These are phyloP conservation scores for Lablab purpureus DNA, from an alignment of 306 rosid genomes.

Conservation along the genomic window DNA sequence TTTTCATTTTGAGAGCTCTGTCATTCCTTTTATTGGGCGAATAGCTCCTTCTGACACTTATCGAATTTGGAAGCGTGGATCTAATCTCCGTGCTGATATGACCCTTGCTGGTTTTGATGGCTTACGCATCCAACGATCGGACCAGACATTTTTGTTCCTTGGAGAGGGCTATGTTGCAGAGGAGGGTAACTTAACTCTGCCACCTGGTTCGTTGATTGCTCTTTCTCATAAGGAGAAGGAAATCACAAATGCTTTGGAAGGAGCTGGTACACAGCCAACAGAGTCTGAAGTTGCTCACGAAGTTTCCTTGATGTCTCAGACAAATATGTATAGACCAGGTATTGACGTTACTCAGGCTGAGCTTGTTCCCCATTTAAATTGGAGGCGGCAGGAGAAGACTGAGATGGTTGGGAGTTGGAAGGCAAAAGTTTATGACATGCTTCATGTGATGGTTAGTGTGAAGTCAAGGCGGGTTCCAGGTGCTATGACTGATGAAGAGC, in stretches of 20 bases:
- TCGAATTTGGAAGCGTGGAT: conserved; percentile 98
- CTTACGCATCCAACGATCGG: conserved; percentile 91
- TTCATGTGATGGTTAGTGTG: conserved; percentile 96
- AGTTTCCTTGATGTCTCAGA: conserved; percentile 94
- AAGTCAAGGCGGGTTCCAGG: conserved; percentile 99
- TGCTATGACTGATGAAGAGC: conserved; percentile 99
- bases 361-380: conserved; percentile 90
- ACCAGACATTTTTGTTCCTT: conserved; percentile 95
- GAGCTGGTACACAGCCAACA: conserved; percentile 94
- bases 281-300: conserved; percentile 97
- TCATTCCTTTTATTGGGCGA: conserved; percentile 95
- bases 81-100: conserved; percentile 99
- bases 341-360: conserved; percentile 99
- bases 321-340: conserved; percentile 98
- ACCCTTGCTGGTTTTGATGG: conserved; percentile 99
- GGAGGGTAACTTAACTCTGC: conserved; percentile 70
- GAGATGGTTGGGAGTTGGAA: conserved; percentile 99
- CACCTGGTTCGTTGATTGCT: conserved; percentile 93
- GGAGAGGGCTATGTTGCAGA: conserved; percentile 94
- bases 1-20: conserved; percentile 98
- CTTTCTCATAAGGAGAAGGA: conserved; percentile 97
- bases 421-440: conserved; percentile 97
- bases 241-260: conserved; percentile 96
- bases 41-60: conserved; percentile 98
- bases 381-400: conserved; percentile 99